Evolutionary conservation across 2,329 filamentous ascomycete species (phyloP).

Genomic region (Herpotrichia juniperi): DNA sequence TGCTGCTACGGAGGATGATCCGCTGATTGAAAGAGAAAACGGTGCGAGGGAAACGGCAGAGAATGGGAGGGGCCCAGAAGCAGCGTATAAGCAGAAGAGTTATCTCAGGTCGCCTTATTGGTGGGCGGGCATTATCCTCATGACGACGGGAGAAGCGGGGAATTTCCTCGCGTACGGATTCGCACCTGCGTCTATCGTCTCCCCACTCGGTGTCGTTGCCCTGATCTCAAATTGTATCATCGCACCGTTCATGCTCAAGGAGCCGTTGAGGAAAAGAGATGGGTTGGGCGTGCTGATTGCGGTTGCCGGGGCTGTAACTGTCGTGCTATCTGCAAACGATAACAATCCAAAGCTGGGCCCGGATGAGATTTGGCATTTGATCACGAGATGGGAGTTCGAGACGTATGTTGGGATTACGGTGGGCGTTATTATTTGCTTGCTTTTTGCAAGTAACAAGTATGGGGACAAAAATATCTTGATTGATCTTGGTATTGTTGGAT

Average conservation of each 20-base stretch:
- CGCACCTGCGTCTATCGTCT: conserved; percentile 95
- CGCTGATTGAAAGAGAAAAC: conserved; percentile 24
- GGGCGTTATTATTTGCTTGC: conserved; percentile 73
- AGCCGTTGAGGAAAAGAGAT: conserved; percentile 83
- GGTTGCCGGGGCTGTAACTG: conserved; percentile 84
- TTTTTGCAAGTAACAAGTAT: conserved; percentile 82
- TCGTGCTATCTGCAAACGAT: conserved; percentile 88
- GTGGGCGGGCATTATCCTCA: conserved; percentile 93
- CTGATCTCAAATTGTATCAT: conserved; percentile 97
- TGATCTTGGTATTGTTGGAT: conserved; percentile 87
- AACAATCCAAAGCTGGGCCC: conserved; percentile 91
- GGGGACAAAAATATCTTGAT: conserved; percentile 88
- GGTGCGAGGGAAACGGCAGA: conserved; percentile 41
- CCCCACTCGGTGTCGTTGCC: conserved; percentile 94
- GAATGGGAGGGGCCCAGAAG: conserved; percentile 44
- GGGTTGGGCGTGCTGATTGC: conserved; percentile 88
- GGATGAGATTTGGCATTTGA: conserved; percentile 86
- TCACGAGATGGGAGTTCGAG: conserved; percentile 87
- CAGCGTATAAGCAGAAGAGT: conserved; percentile 61
- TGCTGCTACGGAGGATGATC: conserved; percentile 41
- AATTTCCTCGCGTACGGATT: conserved; percentile 99
- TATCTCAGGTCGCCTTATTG: conserved; percentile 94
- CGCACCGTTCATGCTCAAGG: conserved; percentile 91
- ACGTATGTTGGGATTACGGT: conserved; percentile 83
- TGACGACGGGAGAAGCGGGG: conserved; percentile 89